These are phyloP conservation scores for Helminthosporium solani DNA, from an alignment of 2,329 filamentous ascomycete species.

Conservation along the genomic window DNA sequence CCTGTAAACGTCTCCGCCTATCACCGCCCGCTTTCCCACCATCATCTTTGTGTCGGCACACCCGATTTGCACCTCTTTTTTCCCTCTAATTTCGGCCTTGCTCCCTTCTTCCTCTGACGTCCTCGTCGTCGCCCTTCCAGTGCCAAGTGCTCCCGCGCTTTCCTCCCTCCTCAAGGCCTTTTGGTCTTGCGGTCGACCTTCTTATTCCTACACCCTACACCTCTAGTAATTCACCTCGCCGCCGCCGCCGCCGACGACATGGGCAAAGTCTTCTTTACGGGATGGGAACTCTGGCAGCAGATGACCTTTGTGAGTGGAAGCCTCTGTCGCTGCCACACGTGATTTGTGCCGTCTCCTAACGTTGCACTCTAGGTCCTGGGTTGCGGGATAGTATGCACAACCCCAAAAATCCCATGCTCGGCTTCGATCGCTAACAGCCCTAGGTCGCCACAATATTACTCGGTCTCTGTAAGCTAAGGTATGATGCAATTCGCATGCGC, in stretches of 20 bases:
- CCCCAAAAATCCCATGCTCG: not conserved
- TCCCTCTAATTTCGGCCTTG: constrained; percentile 1
- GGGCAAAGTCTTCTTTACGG: constrained; percentile 45
- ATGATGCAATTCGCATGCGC: constrained; percentile 44
- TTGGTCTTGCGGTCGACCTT: not conserved
- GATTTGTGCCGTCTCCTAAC: constrained; percentile 23
- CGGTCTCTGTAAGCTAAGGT: constrained; percentile 65
- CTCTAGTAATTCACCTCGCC: constrained; percentile 13
- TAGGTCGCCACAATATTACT: constrained; percentile 65
- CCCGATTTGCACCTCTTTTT: not conserved
- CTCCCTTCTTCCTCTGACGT: constrained; percentile 1
- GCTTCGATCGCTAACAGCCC: constrained; percentile 23
- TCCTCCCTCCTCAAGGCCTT: constrained; percentile 3
- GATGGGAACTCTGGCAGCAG: constrained; percentile 83
- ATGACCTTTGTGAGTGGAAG: constrained; percentile 74
- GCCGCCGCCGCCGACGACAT: constrained; percentile 23
- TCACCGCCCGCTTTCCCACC: not conserved
- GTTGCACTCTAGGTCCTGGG: constrained; percentile 63
- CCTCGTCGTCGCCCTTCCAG: constrained; percentile 2
- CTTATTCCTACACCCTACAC: constrained; percentile 12
- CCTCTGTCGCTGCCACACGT: not conserved
- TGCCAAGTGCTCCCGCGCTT: constrained; percentile 8
- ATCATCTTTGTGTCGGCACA: no score
- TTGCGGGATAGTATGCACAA: constrained; percentile 60
- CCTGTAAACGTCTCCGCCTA: not conserved